These are phyloP conservation scores for Staphylotrichum longicolle DNA, from an alignment of 495 filamentous ascomycete genomes.

Conservation along the genomic window DNA sequence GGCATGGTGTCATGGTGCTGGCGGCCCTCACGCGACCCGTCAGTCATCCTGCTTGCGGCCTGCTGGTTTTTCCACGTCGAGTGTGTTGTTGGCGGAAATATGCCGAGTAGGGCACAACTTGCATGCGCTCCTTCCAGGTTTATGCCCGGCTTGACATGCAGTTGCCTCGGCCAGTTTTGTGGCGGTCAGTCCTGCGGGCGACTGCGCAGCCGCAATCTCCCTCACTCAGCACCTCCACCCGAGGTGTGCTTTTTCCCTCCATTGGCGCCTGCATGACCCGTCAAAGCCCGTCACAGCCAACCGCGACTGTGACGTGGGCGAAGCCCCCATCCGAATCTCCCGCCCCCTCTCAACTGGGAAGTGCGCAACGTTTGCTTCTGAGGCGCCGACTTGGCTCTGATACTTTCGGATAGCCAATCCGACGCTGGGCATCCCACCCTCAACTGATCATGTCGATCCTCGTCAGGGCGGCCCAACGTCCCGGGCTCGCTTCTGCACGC, in stretches of 20 bases:
- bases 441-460: conserved; percentile 18
- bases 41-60: too few relatives aligned
- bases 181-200: not conserved
- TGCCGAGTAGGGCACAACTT: too few relatives aligned
- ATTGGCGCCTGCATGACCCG: conserved; percentile 28
- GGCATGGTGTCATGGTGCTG: too few relatives aligned
- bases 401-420: conserved; percentile 7
- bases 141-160: not conserved
- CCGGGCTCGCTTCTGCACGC: conserved; percentile 5
- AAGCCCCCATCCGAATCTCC: too few relatives aligned
- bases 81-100: too few relatives aligned
- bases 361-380: conserved; percentile 10
- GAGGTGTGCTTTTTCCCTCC: not conserved
- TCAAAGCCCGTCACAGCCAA: conserved; percentile 28
- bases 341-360: not conserved
- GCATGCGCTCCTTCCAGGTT: not conserved
- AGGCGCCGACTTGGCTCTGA: conserved; percentile 4
- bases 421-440: not conserved
- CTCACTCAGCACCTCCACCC: conserved; percentile 6
- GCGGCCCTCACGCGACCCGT: too few relatives aligned
- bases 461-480: conserved; percentile 6
- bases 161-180: not conserved
- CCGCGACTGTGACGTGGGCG: conserved; percentile 26
- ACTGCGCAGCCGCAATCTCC: conserved; percentile 2
- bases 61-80: too few relatives aligned